phyloP scores from a whole-genome alignment of 768 basidiomycete species.

The Ramaria sp. region DNA sequence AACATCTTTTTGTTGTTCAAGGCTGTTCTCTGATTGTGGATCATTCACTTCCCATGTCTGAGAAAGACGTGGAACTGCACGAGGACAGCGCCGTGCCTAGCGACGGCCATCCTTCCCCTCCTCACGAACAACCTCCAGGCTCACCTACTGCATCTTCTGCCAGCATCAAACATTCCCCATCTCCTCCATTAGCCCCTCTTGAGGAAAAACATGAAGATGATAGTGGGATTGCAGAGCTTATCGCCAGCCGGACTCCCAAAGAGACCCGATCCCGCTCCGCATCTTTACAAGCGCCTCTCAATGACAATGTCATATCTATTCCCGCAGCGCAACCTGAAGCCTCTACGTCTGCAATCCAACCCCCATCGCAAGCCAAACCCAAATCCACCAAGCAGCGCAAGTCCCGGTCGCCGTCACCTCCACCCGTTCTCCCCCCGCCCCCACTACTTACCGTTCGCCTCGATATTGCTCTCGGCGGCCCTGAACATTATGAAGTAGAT shows the following conservation, averaged over 20 bases:
- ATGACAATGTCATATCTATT: background rate
- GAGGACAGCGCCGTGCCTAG: background rate
- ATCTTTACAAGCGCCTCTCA: constrained; percentile 7
- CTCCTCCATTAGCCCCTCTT: background rate
- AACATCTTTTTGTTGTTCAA: background rate
- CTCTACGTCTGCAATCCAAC: constrained; percentile 18
- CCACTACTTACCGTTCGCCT: constrained; percentile 57
- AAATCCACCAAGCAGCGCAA: constrained; percentile 36
- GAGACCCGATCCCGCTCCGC: constrained; percentile 2
- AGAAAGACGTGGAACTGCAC: background rate
- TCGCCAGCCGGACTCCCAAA: background rate
- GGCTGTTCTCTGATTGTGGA: background rate
- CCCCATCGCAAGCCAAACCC: constrained; percentile 30
- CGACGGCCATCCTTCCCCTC: background rate
- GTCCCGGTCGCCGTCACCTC: constrained; percentile 45
- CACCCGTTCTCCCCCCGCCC: constrained; percentile 33
- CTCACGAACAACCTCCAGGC: background rate
- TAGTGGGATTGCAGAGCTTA: background rate
- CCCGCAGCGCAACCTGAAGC: constrained; percentile 16
- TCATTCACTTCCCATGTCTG: background rate
- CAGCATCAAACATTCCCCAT: background rate
- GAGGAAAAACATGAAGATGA: background rate
- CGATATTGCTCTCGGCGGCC: constrained; percentile 59
- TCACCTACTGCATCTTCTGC: background rate
- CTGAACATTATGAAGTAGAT: constrained; percentile 65